phyloP scores from a whole-genome alignment of 2,329 filamentous ascomycete species.

The Dactylellina leptospora region DNA sequence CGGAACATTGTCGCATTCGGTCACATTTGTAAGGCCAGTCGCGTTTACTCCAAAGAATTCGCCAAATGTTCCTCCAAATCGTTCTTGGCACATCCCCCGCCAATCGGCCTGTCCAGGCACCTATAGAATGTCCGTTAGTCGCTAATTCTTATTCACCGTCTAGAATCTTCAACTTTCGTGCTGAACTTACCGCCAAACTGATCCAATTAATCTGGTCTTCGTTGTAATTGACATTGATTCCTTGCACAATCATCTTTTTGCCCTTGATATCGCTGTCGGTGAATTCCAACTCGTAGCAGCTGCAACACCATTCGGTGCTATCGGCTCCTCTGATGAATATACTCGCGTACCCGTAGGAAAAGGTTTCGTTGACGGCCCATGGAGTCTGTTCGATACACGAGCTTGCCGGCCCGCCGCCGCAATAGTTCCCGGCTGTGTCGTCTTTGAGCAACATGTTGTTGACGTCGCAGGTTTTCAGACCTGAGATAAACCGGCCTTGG shows the following conservation, averaged over 20 bases:
- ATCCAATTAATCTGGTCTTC: constrained; percentile 50
- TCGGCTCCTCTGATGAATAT: constrained; percentile 67
- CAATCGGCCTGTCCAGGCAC: constrained; percentile 48
- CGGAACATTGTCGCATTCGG: constrained; percentile 39
- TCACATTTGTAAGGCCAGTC: constrained; percentile 36
- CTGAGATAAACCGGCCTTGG: constrained; percentile 47
- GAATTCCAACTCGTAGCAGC: constrained; percentile 71
- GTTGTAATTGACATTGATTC: constrained; percentile 63
- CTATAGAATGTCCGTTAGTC: neutral
- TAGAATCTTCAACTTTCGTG: neutral
- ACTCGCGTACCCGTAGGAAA: constrained; percentile 73
- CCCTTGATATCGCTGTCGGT: constrained; percentile 64
- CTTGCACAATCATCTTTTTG: constrained; percentile 73
- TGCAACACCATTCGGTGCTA: constrained; percentile 72
- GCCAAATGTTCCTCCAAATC: constrained; percentile 46
- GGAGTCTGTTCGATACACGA: constrained; percentile 71
- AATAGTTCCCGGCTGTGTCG: constrained; percentile 61
- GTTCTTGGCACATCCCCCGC: constrained; percentile 29
- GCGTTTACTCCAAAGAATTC: constrained; percentile 43
- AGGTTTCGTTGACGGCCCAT: constrained; percentile 69
- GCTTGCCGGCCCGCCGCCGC: constrained; percentile 69
- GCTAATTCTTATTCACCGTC: no score
- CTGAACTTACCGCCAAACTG: constrained; percentile 31
- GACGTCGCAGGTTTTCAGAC: constrained; percentile 54
- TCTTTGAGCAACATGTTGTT: constrained; percentile 31